Evolutionary conservation across 1,284 basidiomycete genomes (phyloP).

Genomic region (Trichosporon coremiiforme): DNA sequence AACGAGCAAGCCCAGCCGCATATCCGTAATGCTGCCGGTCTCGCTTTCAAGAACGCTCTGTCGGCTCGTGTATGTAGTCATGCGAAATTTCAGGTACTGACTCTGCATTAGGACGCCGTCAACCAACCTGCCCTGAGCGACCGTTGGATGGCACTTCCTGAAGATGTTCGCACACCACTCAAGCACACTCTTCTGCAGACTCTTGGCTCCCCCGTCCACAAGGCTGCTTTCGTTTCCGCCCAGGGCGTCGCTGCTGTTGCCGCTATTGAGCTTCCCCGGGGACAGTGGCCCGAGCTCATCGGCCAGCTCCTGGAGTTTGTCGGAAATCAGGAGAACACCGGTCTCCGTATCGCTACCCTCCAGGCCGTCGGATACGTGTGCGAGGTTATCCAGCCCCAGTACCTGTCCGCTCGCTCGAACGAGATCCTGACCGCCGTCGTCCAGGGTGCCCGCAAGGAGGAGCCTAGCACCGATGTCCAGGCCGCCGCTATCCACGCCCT

Average conservation of each 20-base stretch:
- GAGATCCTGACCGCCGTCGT: conserved; percentile 99
- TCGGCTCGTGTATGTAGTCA: conserved; percentile 73
- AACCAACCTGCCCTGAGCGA: conserved; percentile 75
- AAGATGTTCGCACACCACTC: conserved; percentile 73
- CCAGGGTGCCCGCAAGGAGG: conserved; percentile 95
- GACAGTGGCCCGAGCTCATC: conserved; percentile 89
- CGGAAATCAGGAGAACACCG: conserved; percentile 72
- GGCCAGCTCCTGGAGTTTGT: conserved; percentile 84
- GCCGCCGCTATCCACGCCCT: conserved; percentile 91
- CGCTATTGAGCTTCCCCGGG: conserved; percentile 83
- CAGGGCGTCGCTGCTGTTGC: conserved; percentile 94
- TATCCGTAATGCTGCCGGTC: conserved; percentile 88
- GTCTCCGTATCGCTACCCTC: conserved; percentile 82
- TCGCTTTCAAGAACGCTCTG: conserved; percentile 95
- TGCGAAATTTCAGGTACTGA: conserved; percentile 14
- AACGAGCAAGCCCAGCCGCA: conserved; percentile 72
- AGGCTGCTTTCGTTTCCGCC: conserved; percentile 83
- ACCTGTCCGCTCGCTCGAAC: conserved; percentile 84
- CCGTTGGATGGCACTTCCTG: conserved; percentile 77
- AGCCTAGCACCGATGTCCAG: conserved; percentile 89
- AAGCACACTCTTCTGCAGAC: conserved; percentile 84
- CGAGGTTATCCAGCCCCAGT: conserved; percentile 91
- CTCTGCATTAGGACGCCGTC: conserved; percentile 66
- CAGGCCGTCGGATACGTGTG: conserved; percentile 97
- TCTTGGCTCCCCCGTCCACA: conserved; percentile 71